Base-by-base conservation (phyloP, 139 green algal genomes). In the Dunaliella primolecta region DNA sequence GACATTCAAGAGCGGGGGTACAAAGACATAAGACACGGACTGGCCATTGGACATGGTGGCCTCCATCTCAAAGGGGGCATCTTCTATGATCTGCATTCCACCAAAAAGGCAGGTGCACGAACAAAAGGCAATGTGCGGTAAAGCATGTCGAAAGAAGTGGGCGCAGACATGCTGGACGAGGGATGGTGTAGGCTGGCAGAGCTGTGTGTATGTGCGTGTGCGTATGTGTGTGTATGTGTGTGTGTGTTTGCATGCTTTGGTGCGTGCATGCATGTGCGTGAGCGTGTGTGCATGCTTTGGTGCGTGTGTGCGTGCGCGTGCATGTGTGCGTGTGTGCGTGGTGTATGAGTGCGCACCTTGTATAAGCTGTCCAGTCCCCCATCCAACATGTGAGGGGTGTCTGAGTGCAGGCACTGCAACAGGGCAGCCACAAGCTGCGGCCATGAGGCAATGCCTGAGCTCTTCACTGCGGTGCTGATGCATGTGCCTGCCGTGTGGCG, bases 351-450 rank as follows among this genome's bases (percentile, higher is more conserved):
- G 15, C 84, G 0, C 55, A 95, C 89, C 91, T 99, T 99, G 87
- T 93, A 96, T n/a, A 99, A 80, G 1, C 91, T 92, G 84, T 98
- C 95, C 36, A 99, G 86, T 1, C 93, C 94, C 1, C 97, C 96
- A 64, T 98, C 96, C 70, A 97, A 82, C 0, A 91, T 81, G 74
- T 85, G 87, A 3, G 81, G 38, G 56, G 95, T 91, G 24, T 70
- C 77, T 33, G 87, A 87, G 56, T 83, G 29, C 34, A 91, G 84
- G 81, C 87, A 90, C 34, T 91, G 81, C 31, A 97, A 72, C 74
- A 98, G 81, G 25, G 86, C 88, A 0, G 74, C 57, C n/a, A 96
- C 87, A 75, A 99, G 86, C 83, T 97, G 88, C 0, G 96, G 95
- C 96, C 96, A 99, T 11, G 81, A 83, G 0, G 80, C 77, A 27